Conservation (phyloP, 805 yeast genomes). For the Zygotorulaspora sp. region DNA sequence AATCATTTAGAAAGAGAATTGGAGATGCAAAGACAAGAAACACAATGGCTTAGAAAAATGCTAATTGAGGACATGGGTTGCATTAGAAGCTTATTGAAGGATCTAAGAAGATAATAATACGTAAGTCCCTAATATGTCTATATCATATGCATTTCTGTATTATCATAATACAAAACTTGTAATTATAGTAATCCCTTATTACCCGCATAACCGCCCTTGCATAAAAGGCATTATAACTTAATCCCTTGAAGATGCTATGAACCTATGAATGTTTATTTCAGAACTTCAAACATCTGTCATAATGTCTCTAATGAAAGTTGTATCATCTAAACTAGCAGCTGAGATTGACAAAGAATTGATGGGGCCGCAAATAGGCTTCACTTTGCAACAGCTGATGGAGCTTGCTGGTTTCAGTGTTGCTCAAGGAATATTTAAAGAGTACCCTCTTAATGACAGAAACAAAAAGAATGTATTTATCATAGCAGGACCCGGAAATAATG, state of each 20-base stretch:
- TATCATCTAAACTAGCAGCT: conserved; percentile 57
- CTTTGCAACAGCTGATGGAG: conserved; percentile 61
- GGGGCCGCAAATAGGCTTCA: conserved; percentile 57
- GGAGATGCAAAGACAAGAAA: conserved; percentile 34
- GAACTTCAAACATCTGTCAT: background rate
- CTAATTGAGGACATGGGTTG: conserved; percentile 36
- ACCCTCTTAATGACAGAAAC: conserved; percentile 39
- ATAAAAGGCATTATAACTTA: too few species aligned
- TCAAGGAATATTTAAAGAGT: conserved; percentile 66
- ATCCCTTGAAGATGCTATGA: too few species aligned
- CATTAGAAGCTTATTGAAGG: conserved; percentile 30
- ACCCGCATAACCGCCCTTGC: conserved; percentile 10
- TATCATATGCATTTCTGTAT: conserved; percentile 4
- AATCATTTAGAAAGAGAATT: conserved; percentile 30
- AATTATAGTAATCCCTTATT: conserved; percentile 3
- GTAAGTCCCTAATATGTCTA: background rate
- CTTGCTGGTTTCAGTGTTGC: conserved; percentile 95
- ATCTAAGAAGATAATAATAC: conserved; percentile 17
- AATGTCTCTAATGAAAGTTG: conserved; percentile 37
- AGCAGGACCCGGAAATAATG: conserved; percentile 94
- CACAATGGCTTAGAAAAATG: conserved; percentile 36
- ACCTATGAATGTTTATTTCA: too few species aligned
- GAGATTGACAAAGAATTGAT: conserved; percentile 79
- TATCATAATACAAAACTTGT: background rate
- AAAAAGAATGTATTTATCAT: conserved; percentile 55